Conservation (phyloP, 495 filamentous ascomycete genomes). For the Xylaria longipes region DNA sequence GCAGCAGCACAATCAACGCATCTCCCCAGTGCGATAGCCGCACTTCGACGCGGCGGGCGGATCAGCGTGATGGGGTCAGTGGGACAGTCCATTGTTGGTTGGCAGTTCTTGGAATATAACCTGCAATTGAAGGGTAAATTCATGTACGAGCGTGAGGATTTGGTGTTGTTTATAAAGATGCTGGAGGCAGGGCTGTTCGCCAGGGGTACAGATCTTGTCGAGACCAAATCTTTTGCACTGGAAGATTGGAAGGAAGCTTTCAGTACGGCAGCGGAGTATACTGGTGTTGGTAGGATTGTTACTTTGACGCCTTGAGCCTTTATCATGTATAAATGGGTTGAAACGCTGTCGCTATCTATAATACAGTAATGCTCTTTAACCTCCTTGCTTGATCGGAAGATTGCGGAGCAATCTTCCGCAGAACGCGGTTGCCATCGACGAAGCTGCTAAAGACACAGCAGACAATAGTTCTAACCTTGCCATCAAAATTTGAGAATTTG, state of each 20-base stretch:
- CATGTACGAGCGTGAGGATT: conserved; percentile 42
- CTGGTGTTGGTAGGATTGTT: conserved; percentile 34
- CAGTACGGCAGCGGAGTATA: conserved; percentile 30
- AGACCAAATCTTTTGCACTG: conserved; percentile 33
- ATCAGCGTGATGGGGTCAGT: conserved; percentile 24
- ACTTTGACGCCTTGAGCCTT: conserved; percentile 1
- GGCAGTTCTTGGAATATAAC: conserved; percentile 31
- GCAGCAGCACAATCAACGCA: conserved; percentile 15
- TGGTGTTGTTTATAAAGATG: conserved; percentile 35
- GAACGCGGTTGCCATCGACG: too few species aligned
- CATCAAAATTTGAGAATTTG: too few species aligned
- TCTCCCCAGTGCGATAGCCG: conserved; percentile 16
- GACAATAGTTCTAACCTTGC: too few species aligned
- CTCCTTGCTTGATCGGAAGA: too few species aligned
- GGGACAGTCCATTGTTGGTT: conserved; percentile 20
- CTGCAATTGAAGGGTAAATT: conserved; percentile 43
- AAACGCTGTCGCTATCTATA: neutral
- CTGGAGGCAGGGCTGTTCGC: conserved; percentile 38
- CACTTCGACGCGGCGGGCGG: conserved; percentile 21
- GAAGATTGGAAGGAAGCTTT: conserved; percentile 37
- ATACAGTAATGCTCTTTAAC: neutral
- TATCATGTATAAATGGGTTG: neutral
- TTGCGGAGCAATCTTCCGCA: too few species aligned
- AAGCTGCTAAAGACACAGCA: too few species aligned
- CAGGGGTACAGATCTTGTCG: conserved; percentile 32